Conservation (phyloP, 176 grass and related monocot species). For the Pontederia crassipes region DNA sequence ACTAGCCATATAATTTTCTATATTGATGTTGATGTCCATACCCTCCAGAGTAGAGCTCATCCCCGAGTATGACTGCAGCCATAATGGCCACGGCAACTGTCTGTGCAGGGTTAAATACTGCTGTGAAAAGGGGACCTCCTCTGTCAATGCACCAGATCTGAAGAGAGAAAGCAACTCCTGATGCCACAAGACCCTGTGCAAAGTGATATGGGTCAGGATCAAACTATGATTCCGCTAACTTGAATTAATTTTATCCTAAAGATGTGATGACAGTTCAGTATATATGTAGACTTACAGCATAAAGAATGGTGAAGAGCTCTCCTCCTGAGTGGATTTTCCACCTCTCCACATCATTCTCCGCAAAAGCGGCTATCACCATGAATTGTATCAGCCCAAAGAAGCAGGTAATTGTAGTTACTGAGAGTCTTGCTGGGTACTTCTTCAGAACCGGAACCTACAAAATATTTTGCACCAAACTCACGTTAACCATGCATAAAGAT, state of each 20-base stretch:
- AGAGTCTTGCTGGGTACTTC: slow-evolving; percentile 79
- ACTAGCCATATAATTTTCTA: no score
- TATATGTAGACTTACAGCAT: slow-evolving; percentile 51
- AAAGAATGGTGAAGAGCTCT: slow-evolving; percentile 81
- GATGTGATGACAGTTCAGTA: no score
- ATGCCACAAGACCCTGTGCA: slow-evolving; percentile 55
- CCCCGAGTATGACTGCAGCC: slow-evolving; percentile 43
- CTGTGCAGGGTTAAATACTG: slow-evolving; percentile 65
- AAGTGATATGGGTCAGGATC: background rate
- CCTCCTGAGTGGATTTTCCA: slow-evolving; percentile 73
- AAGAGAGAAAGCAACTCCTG: slow-evolving; percentile 49
- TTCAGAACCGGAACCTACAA: slow-evolving; percentile 68
- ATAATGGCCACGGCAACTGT: slow-evolving; percentile 48
- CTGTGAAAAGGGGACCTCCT: slow-evolving; percentile 58
- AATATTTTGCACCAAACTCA: background rate
- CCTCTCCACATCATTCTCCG: slow-evolving; percentile 53
- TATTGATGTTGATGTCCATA: slow-evolving; percentile 10
- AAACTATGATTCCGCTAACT: background rate
- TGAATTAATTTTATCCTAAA: no score
- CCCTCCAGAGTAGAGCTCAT: slow-evolving; percentile 63
- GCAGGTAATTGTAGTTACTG: slow-evolving; percentile 59
- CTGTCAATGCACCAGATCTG: slow-evolving; percentile 71
- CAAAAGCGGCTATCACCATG: slow-evolving; percentile 61
- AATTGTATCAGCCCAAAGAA: slow-evolving; percentile 78
- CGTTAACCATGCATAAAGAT: background rate